Evolutionary conservation across 2,329 filamentous ascomycete genomes (phyloP).

Genomic region (Pseudogymnoascus sp.): DNA sequence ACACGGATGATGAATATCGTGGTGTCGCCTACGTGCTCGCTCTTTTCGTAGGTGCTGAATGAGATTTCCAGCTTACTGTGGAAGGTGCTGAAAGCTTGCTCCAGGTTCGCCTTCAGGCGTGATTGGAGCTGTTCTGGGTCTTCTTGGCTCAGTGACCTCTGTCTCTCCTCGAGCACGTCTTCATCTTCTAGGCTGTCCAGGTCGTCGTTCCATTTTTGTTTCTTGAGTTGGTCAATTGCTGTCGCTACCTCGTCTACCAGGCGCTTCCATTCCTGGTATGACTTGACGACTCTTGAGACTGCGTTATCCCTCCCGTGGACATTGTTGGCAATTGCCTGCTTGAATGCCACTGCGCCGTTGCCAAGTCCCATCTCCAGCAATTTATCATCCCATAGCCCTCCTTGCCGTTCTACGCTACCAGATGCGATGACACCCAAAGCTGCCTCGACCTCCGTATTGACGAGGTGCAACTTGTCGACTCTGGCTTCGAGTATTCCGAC

Average conservation of each 20-base stretch:
- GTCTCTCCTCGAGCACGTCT: constrained; percentile 56
- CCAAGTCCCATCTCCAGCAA: constrained; percentile 58
- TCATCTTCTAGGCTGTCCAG: constrained; percentile 65
- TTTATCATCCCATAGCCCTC: constrained; percentile 59
- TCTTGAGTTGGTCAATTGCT: constrained; percentile 56
- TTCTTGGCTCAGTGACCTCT: constrained; percentile 61
- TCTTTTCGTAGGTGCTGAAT: constrained; percentile 39
- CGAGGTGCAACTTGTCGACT: constrained; percentile 53
- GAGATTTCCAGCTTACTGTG: constrained; percentile 40
- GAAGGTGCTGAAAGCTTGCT: constrained; percentile 49
- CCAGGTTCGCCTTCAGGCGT: constrained; percentile 48
- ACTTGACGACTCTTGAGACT: constrained; percentile 51
- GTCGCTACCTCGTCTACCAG: constrained; percentile 59
- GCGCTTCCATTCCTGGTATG: constrained; percentile 66
- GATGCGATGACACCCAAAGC: constrained; percentile 54
- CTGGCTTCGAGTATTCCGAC: constrained; percentile 54
- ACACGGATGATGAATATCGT: constrained; percentile 64
- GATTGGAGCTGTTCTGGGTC: constrained; percentile 59
- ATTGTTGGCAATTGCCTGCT: constrained; percentile 58
- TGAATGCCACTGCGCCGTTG: constrained; percentile 58
- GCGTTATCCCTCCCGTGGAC: constrained; percentile 64
- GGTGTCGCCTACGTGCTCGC: constrained; percentile 42
- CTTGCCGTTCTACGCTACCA: constrained; percentile 41
- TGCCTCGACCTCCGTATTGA: constrained; percentile 56
- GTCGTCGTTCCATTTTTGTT: constrained; percentile 68